Conservation (phyloP, 345 rosid genomes). For the Clausena lansium region DNA sequence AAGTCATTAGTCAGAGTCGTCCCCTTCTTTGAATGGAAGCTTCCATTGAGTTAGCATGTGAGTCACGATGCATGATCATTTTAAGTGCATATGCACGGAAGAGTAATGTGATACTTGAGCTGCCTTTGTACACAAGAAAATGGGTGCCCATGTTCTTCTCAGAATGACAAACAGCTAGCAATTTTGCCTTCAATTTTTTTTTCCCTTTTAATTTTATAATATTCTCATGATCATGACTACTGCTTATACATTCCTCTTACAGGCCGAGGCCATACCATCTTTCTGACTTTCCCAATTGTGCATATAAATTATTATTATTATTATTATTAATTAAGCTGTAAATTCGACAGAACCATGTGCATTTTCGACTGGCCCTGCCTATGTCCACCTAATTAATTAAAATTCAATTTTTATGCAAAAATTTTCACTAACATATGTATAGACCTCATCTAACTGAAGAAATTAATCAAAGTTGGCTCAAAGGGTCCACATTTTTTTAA, state of each 20-base stretch:
- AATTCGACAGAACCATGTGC: background rate
- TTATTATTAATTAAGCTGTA: background rate
- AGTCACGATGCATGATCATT: background rate
- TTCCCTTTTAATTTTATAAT: background rate
- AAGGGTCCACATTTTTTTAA: background rate
- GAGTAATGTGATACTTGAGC: background rate
- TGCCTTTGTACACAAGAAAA: background rate
- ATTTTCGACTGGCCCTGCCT: background rate
- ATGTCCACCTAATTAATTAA: background rate
- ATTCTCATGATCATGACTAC: background rate
- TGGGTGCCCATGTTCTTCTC: slow-evolving; percentile 5
- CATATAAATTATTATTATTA: background rate
- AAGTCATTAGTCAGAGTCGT: background rate
- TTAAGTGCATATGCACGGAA: background rate
- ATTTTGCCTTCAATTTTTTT: background rate
- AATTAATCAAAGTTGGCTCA: background rate
- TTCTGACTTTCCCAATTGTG: background rate
- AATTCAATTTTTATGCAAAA: background rate
- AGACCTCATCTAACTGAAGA: background rate
- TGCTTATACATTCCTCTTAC: background rate
- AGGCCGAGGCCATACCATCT: background rate
- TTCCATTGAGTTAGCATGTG: background rate
- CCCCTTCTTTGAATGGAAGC: slow-evolving; percentile 1
- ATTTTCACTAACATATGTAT: background rate
- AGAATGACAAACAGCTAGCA: slow-evolving; percentile 5